Evolutionary conservation across 805 yeast species (phyloP).

Genomic region (Yarrowia keelungensis): DNA sequence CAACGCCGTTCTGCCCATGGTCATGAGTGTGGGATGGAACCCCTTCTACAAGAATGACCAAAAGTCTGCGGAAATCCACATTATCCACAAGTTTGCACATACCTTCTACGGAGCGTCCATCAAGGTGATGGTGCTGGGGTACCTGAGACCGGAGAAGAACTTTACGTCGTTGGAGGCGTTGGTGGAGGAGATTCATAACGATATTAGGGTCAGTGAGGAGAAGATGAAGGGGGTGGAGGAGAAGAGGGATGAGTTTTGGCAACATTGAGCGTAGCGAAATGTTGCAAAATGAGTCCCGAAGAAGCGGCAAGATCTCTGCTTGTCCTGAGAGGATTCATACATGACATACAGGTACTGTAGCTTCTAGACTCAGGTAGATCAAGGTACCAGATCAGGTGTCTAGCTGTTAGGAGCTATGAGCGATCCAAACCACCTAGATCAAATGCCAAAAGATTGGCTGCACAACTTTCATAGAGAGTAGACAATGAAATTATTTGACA

Average conservation of each 20-base stretch:
- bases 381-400: no score
- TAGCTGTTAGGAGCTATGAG: no score
- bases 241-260: constrained; percentile 45
- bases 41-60: constrained; percentile 83
- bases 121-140: constrained; percentile 77
- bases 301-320: no score
- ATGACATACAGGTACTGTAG: no score
- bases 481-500: no score
- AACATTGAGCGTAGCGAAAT: background rate
- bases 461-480: no score
- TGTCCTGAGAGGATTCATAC: no score
- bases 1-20: constrained; percentile 74
- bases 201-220: constrained; percentile 70
- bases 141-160: constrained; percentile 87
- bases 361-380: no score
- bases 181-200: constrained; percentile 81
- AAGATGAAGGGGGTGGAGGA: constrained; percentile 52
- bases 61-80: constrained; percentile 84
- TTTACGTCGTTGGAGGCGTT: constrained; percentile 85
- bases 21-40: constrained; percentile 95
- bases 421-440: no score
- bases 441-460: no score
- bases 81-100: constrained; percentile 69
- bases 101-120: constrained; percentile 84
- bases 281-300: no score